Evolutionary conservation across 352 stramenopile species (phyloP).

Genomic region (Phytophthora pinifolia): DNA sequence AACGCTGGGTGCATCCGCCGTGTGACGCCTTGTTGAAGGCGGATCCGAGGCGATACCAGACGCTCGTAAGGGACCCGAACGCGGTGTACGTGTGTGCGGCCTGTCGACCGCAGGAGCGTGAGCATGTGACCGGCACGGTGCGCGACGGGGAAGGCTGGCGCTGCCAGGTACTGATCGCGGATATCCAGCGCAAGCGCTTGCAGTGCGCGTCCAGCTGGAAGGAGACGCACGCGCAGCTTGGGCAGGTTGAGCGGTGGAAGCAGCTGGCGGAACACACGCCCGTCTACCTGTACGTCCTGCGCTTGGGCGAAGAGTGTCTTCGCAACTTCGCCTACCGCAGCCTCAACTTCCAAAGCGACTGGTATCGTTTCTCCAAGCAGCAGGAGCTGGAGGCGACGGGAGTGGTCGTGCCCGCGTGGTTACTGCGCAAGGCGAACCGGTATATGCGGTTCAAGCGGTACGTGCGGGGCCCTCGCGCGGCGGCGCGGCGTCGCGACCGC

Average conservation of each 20-base stretch:
- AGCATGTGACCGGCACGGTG: slow-evolving; percentile 36
- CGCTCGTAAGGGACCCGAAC: slow-evolving; percentile 61
- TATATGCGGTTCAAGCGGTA: slow-evolving; percentile 89
- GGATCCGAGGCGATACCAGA: slow-evolving; percentile 64
- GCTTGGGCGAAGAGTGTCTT: slow-evolving; percentile 83
- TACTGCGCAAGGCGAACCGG: slow-evolving; percentile 76
- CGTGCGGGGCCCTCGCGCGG: slow-evolving; percentile 61
- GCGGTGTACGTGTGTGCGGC: slow-evolving; percentile 73
- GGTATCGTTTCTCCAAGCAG: slow-evolving; percentile 53
- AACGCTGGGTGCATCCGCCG: slow-evolving; percentile 80
- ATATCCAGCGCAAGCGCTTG: slow-evolving; percentile 67
- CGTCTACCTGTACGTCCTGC: slow-evolving; percentile 83
- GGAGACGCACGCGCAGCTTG: slow-evolving; percentile 59
- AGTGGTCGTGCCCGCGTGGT: slow-evolving; percentile 51
- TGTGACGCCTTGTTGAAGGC: slow-evolving; percentile 67
- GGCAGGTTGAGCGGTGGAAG: slow-evolving; percentile 65
- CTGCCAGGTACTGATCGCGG: slow-evolving; percentile 67
- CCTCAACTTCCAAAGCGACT: slow-evolving; percentile 76
- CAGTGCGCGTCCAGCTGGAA: slow-evolving; percentile 68
- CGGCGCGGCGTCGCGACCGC: slow-evolving; percentile 49
- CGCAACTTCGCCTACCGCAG: slow-evolving; percentile 76
- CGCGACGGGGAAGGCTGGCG: slow-evolving; percentile 50
- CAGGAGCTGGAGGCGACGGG: slow-evolving; percentile 40
- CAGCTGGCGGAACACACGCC: slow-evolving; percentile 71
- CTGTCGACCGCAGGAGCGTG: slow-evolving; percentile 64